Conservation (phyloP, 2,329 filamentous ascomycete genomes). For the Pseudogymnoascus sp. region DNA sequence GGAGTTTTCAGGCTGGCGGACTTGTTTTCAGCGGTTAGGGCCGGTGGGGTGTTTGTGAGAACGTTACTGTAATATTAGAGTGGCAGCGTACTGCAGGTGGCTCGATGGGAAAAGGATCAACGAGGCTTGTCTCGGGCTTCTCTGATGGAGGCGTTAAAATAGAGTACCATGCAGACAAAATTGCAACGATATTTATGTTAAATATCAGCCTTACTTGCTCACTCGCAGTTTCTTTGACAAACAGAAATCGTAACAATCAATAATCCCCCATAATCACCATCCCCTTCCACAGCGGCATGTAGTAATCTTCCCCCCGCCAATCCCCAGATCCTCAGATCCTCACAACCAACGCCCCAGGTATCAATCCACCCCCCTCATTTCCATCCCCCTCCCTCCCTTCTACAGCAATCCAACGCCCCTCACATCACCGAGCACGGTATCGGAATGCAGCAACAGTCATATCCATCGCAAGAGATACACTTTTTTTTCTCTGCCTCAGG, state of each 20-base stretch:
- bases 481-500: conserved; percentile 39
- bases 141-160: background rate
- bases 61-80: background rate
- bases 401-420: conserved; percentile 11
- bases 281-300: background rate
- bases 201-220: background rate
- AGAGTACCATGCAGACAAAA: background rate
- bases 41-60: background rate
- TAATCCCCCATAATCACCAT: background rate
- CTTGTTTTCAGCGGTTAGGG: conserved; percentile 4
- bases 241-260: background rate
- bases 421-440: conserved; percentile 46
- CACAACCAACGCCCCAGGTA: background rate
- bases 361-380: background rate
- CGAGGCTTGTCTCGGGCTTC: background rate
- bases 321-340: background rate
- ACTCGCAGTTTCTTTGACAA: background rate
- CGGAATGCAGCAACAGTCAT: conserved; percentile 49
- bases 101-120: background rate
- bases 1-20: conserved; percentile 6
- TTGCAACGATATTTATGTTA: background rate
- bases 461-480: conserved; percentile 45
- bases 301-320: background rate
- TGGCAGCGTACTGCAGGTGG: background rate
- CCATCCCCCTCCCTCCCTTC: background rate